Base-by-base conservation (phyloP, 768 basidiomycete species). In the Pulveroboletus frians region DNA sequence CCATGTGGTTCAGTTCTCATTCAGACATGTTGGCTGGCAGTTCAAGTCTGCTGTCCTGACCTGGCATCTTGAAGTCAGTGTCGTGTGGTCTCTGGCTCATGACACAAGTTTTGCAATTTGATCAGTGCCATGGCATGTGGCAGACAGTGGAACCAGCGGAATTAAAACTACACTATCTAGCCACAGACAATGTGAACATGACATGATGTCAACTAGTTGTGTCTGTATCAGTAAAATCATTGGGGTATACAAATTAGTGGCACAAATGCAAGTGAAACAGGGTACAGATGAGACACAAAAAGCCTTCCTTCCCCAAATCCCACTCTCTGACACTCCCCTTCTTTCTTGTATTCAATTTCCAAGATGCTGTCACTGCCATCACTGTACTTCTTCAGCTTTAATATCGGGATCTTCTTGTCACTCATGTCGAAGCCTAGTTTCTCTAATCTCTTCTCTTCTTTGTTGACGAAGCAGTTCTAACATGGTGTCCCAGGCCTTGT, bases 401-500 rank as follows among this genome's bases (percentile, higher is more conserved):
- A 35, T 51, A 74, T 59, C 43, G 62, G 74, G 58, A 75, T 74
- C 49, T 70, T 72, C 65, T 77, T 79, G 52, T 69, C 71, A 39
- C 57, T 70, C 59, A 77, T 77, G 43, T 77, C 52, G 41, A 82
- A 59, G 18, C 85, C 84, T 49, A 85, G 72, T 52, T 82, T 75
- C 69, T 92, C 90, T 54, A 86, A 54, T 54, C 79, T 76, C 76
- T 83, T 91, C 71, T 82, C 82, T 64, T 92, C 92, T 57, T 78
- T 84, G 76, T 48, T 80, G 69, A 34, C 84, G 80, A 39, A 98
- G 75, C 20, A 91, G 71, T 49, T 89, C 85, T 4, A 99, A 73
- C 96, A 98, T 98, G 23, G 85, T 80, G 58, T 97, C 94, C 96
- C 96, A 99, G 1, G 85, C 89, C 49, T 83, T 86, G 58, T 85